Evolutionary conservation across 495 filamentous ascomycete species (phyloP).

Genomic region (Aspergillus sclerotioniger): DNA sequence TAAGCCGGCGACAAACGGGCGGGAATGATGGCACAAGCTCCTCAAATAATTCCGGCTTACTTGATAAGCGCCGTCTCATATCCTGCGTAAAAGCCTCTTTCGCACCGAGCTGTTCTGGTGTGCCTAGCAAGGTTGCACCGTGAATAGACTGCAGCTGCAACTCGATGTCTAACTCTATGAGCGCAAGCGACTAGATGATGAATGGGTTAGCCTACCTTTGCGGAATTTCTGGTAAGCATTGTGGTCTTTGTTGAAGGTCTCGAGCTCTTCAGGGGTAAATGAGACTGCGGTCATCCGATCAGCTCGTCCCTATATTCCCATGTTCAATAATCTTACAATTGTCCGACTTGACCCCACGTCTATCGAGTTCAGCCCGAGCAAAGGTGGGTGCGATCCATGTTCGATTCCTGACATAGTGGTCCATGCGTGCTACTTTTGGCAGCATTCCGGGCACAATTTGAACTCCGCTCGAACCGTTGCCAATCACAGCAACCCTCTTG

Average conservation of each 20-base stretch:
- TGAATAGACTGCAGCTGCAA: constrained; percentile 48
- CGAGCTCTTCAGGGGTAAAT: constrained; percentile 46
- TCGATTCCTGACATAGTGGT: constrained; percentile 40
- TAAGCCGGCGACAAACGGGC: constrained; percentile 50
- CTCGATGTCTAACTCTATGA: constrained; percentile 37
- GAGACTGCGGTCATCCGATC: constrained; percentile 18
- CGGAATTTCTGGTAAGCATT: constrained; percentile 39
- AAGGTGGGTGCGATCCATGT: constrained; percentile 48
- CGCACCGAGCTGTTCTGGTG: constrained; percentile 36
- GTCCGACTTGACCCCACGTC: constrained; percentile 26
- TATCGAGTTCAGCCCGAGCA: constrained; percentile 32
- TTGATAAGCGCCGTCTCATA: constrained; percentile 40
- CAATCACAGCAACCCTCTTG: constrained; percentile 54
- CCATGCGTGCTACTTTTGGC: constrained; percentile 46
- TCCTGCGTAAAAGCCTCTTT: constrained; percentile 35
- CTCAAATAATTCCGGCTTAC: constrained; percentile 36
- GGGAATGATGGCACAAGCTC: constrained; percentile 43
- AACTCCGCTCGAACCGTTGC: constrained; percentile 49
- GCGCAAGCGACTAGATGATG: neutral
- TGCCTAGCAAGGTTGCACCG: constrained; percentile 33
- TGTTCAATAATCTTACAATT: constrained; percentile 30
- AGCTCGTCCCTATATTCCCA: neutral
- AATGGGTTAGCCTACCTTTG: constrained; percentile 29
- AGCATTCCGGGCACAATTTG: constrained; percentile 64
- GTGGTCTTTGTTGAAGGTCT: constrained; percentile 44